Base-by-base conservation (phyloP, 805 yeast species). In the Kluyveromyces siamensis region DNA sequence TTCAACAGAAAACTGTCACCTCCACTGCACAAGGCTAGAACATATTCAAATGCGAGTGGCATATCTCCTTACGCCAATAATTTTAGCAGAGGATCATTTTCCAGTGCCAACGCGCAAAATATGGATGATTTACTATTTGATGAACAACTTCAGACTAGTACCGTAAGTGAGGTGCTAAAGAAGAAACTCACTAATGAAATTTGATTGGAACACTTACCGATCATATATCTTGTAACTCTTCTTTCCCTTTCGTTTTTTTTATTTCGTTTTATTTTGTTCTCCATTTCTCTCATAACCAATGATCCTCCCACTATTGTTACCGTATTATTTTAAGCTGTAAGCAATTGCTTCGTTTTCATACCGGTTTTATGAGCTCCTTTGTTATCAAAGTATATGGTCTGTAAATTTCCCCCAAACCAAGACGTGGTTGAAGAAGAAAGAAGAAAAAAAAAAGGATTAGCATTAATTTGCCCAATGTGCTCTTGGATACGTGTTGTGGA, bases 121-220 rank as follows among this genome's bases (percentile, higher is more conserved):
- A 43, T 40, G 50, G 52, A 56, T 35, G 53, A 55, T 33, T 46
- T 57, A 38, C 45, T 53, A 47, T 52, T 41, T 39, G 59, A 57
- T 38, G 57, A 55, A 13, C 51, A 52, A 17, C 41, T 62, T 37
- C 61, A 60, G 40, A 52, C 54, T 17, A 60, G 55, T 38, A 55
- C 55, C n/a, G 55, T 58, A 13, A 57, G 61, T 42, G 59, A 55
- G 16, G 58, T 61, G 13, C 43, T 62, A 40, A 53, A 58, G 48
- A 51, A 55, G 46, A 57, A 57, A 51, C 48, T 54, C 30, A 56
- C 51, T 37, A 50, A 48, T 41, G 45, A 43, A 17, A 33, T 43
- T 14, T 43, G 25, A 37, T 41, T 21, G 25, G 25, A 21, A n/a
- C 17, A 6, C 21, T 18, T 39, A 39, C 5, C 5, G 14, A n/a